A percentile compares a stretch with the other conserved stretches of the same genome.
phyloP scores from a whole-genome alignment of 768 basidiomycete species.

The Gloeopeniophorella convolvens region DNA sequence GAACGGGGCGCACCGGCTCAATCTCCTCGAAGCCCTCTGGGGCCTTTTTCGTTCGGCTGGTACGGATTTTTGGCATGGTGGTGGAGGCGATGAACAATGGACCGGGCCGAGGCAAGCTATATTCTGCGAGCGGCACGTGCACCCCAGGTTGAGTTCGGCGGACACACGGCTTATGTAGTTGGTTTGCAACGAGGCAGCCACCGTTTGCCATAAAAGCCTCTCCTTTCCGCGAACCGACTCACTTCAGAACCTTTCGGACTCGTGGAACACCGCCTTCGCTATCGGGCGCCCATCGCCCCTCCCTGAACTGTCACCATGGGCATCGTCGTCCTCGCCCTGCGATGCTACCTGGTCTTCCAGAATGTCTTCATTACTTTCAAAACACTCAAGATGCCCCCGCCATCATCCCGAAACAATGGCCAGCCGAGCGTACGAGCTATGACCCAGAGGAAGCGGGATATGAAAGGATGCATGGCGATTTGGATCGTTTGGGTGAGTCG shows the following conservation, averaged over 20 bases:
- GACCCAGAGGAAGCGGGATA: slow-evolving; percentile 72
- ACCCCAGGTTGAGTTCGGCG: too few relatives aligned
- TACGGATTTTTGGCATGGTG: slow-evolving; percentile 88
- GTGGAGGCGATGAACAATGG: slow-evolving; percentile 3
- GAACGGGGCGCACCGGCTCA: slow-evolving; percentile 48
- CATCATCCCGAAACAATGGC: slow-evolving; percentile 46
- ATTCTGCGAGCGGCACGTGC: slow-evolving; percentile 10
- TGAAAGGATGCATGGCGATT: slow-evolving; percentile 78
- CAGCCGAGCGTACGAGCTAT: slow-evolving; percentile 60
- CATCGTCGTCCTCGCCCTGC: slow-evolving; percentile 59
- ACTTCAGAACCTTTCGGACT: slow-evolving; percentile 8
- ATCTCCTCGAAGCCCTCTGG: slow-evolving; percentile 97
- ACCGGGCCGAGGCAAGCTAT: neutral
- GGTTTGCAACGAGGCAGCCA: slow-evolving; percentile 16
- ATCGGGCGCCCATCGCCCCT: slow-evolving; percentile 10
- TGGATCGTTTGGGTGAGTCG: slow-evolving; percentile 80
- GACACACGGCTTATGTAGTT: slow-evolving; percentile 6
- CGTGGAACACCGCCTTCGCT: slow-evolving; percentile 14
- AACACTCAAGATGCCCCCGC: slow-evolving; percentile 61
- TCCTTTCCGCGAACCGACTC: neutral
- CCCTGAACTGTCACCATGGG: slow-evolving; percentile 42
- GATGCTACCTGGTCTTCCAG: slow-evolving; percentile 62
- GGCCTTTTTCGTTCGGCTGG: slow-evolving; percentile 86
- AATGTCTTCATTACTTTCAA: slow-evolving; percentile 86
- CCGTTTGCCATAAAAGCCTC: slow-evolving; percentile 8